These are phyloP conservation scores for Geotrichum candidum DNA, from an alignment of 1,139 yeast species.

Conservation along the genomic window DNA sequence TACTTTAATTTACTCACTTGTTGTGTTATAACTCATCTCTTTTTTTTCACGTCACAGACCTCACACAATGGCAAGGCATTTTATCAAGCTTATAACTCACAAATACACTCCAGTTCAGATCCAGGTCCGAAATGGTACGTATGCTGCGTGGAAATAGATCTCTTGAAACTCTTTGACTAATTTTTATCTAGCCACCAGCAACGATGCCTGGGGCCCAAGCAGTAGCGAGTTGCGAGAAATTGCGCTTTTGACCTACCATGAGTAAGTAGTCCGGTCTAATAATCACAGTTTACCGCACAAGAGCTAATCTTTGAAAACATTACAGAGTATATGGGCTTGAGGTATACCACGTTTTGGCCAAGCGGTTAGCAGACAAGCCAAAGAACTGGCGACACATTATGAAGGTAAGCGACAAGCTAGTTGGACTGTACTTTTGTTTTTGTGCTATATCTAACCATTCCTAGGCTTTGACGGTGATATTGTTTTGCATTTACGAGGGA, in stretches of 20 bases:
- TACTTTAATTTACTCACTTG: not conserved
- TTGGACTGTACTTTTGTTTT: not conserved
- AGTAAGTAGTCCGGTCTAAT: constrained; percentile 23
- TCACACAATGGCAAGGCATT: constrained; percentile 15
- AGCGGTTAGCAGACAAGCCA: constrained; percentile 80
- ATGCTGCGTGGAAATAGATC: no score
- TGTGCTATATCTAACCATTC: not conserved
- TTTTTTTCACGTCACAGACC: not conserved
- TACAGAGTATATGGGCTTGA: constrained; percentile 44
- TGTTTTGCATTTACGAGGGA: constrained; percentile 80
- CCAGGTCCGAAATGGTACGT: constrained; percentile 53
- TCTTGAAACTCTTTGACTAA: not conserved
- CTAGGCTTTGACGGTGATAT: constrained; percentile 69
- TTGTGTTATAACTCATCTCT: not conserved
- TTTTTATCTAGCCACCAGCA: constrained; percentile 55
- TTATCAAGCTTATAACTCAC: constrained; percentile 70
- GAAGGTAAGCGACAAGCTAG: constrained; percentile 35
- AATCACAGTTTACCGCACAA: not conserved
- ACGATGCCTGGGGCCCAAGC: constrained; percentile 72
- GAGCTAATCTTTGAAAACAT: constrained; percentile 43
- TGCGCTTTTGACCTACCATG: constrained; percentile 58
- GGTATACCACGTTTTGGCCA: constrained; percentile 80
- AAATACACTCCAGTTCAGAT: constrained; percentile 77
- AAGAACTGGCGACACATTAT: constrained; percentile 84
- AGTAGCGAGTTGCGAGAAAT: constrained; percentile 72